Percentiles rank a stretch among this genome's conserved stretches.
Evolutionary conservation across 805 yeast genomes (phyloP).

Genomic region (Lipomyces yamanashiensis): DNA sequence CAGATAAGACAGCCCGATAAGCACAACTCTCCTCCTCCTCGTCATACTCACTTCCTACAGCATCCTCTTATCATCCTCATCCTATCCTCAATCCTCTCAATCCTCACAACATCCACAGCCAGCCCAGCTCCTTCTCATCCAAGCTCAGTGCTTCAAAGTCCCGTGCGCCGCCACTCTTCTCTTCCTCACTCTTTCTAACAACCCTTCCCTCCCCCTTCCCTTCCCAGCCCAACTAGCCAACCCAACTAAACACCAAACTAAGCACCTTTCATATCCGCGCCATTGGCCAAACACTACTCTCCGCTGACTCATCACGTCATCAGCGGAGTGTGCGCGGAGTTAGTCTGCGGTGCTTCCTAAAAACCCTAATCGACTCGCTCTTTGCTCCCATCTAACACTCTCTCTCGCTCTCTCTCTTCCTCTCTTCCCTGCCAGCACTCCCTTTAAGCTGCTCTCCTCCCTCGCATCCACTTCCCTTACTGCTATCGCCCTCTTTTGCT

Average conservation of each 20-base stretch:
- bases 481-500: neutral
- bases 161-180: neutral
- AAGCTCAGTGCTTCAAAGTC: neutral
- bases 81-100: no score
- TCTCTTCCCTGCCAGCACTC: constrained; percentile 2
- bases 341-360: neutral
- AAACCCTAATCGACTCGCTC: neutral
- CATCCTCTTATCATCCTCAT: no score
- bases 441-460: neutral
- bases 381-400: constrained; percentile 1
- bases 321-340: neutral
- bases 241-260: neutral
- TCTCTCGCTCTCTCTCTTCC: neutral
- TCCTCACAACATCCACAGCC: neutral
- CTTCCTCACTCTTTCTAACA: no score
- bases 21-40: no score
- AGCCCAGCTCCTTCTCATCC: neutral
- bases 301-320: neutral
- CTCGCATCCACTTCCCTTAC: neutral
- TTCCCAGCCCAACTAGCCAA: neutral
- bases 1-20: no score
- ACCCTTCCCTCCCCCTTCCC: no score
- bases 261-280: neutral
- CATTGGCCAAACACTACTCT: neutral
- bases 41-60: no score